Evolutionary conservation across 805 yeast species (phyloP).

Genomic region (Suhomyces sp.): DNA sequence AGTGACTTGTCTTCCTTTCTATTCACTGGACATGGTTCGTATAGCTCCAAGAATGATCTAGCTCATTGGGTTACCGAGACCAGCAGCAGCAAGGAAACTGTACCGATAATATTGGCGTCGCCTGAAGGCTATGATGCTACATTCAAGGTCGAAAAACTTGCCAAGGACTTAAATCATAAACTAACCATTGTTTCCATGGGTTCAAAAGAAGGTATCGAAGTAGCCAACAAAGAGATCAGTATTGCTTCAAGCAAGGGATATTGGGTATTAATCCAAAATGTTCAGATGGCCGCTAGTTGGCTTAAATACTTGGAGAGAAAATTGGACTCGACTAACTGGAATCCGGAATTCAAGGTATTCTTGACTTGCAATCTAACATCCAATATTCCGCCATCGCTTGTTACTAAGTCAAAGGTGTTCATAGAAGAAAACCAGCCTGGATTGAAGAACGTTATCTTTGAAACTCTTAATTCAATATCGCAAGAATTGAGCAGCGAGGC

Average conservation of each 20-base stretch:
- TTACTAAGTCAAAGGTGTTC: constrained; percentile 53
- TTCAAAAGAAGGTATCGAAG: constrained; percentile 57
- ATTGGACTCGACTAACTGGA: constrained; percentile 27
- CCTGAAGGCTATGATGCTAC: constrained; percentile 69
- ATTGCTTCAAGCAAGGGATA: constrained; percentile 46
- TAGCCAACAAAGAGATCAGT: constrained; percentile 54
- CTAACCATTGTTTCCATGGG: constrained; percentile 66
- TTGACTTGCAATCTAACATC: constrained; percentile 57
- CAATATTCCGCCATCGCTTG: constrained; percentile 52
- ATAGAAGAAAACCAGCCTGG: constrained; percentile 65
- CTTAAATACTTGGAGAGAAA: constrained; percentile 49
- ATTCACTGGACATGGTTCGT: constrained; percentile 24
- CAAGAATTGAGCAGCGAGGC: constrained; percentile 12
- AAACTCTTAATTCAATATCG: constrained; percentile 26
- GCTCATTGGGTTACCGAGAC: constrained; percentile 21
- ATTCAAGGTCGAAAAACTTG: constrained; percentile 45
- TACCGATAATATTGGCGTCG: constrained; percentile 53
- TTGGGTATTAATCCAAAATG: constrained; percentile 80
- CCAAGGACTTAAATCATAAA: constrained; percentile 23
- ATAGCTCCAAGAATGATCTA: constrained; percentile 31
- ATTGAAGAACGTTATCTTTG: constrained; percentile 45
- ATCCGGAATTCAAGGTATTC: constrained; percentile 51
- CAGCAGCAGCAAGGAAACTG: constrained; percentile 10
- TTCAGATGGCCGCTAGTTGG: constrained; percentile 72
- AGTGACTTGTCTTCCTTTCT: constrained; percentile 19